These are phyloP conservation scores for Vigna radiata DNA, from an alignment of 306 rosid species.

Conservation along the genomic window DNA sequence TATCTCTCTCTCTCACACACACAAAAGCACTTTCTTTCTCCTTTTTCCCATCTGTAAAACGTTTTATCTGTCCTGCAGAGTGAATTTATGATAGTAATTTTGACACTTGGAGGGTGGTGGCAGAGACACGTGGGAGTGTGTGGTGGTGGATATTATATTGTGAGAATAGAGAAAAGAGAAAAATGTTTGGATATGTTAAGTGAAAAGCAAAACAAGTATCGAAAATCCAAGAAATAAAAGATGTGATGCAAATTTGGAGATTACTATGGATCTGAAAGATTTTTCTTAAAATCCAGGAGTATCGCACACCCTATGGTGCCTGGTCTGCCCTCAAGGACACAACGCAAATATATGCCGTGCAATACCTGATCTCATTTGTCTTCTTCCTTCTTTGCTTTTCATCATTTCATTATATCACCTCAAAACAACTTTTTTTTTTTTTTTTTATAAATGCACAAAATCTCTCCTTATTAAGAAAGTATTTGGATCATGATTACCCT, in stretches of 20 bases:
- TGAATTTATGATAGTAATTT: too few relatives aligned
- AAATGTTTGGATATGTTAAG: constrained; percentile 41
- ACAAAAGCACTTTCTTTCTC: too few relatives aligned
- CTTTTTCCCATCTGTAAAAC: too few relatives aligned
- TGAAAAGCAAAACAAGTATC: constrained; percentile 44
- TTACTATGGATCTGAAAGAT: constrained; percentile 54
- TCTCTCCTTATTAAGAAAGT: too few relatives aligned
- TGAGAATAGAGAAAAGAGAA: background rate
- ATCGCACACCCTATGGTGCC: constrained; percentile 42
- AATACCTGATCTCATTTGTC: constrained; percentile 46
- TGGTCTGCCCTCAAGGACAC: constrained; percentile 58
- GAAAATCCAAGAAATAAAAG: constrained; percentile 33
- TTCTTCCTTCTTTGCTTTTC: background rate
- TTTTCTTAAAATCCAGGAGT: constrained; percentile 59
- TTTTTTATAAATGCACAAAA: too few relatives aligned
- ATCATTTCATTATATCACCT: constrained; percentile 28
- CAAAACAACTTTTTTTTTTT: background rate
- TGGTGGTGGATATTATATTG: too few relatives aligned
- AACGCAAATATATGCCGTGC: constrained; percentile 36
- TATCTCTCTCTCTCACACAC: too few relatives aligned
- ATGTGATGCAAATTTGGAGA: constrained; percentile 48
- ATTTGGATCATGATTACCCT: too few relatives aligned
- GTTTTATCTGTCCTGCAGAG: too few relatives aligned
- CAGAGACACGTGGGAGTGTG: constrained; percentile 44
- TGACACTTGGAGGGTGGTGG: background rate